These are phyloP conservation scores for Yamadazyma endophytica DNA, from an alignment of 805 yeast genomes.

Conservation along the genomic window DNA sequence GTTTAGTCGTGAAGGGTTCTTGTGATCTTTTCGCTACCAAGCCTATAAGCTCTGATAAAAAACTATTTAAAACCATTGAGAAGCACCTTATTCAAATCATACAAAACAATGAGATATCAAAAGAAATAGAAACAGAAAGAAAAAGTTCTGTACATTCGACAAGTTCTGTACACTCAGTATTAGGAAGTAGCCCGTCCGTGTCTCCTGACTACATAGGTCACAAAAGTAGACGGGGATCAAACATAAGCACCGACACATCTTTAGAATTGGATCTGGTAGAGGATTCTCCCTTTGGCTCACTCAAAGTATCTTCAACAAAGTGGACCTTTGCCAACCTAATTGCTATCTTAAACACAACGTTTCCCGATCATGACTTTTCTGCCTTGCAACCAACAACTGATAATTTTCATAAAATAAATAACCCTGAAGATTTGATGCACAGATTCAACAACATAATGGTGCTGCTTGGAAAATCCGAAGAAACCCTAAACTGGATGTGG, in stretches of 20 bases:
- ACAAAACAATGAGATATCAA: slow-evolving; percentile 40
- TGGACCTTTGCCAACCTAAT: slow-evolving; percentile 87
- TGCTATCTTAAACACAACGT: slow-evolving; percentile 85
- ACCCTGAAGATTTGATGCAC: slow-evolving; percentile 48
- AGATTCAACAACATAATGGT: slow-evolving; percentile 75
- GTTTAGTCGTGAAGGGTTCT: slow-evolving; percentile 66
- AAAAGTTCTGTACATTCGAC: slow-evolving; percentile 31
- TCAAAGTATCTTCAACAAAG: slow-evolving; percentile 79
- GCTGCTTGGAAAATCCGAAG: slow-evolving; percentile 39
- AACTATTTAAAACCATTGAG: slow-evolving; percentile 83
- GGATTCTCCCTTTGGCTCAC: slow-evolving; percentile 85
- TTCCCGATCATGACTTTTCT: slow-evolving; percentile 94
- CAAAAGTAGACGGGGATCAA: slow-evolving; percentile 14
- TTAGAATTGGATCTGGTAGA: slow-evolving; percentile 25
- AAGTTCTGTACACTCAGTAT: slow-evolving; percentile 29
- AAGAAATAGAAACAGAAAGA: slow-evolving; percentile 35
- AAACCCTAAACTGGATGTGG: slow-evolving; percentile 70
- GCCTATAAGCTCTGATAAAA: slow-evolving; percentile 85
- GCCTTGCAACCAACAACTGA: slow-evolving; percentile 76
- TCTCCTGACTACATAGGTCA: slow-evolving; percentile 10
- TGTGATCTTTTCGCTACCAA: slow-evolving; percentile 94
- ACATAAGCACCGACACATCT: slow-evolving; percentile 17
- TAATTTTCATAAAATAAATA: slow-evolving; percentile 35
- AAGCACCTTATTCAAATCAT: slow-evolving; percentile 61
- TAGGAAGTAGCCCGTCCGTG: slow-evolving; percentile 37